Conservation (phyloP, 306 rosid genomes). For the Cicer pinnatifidum region DNA sequence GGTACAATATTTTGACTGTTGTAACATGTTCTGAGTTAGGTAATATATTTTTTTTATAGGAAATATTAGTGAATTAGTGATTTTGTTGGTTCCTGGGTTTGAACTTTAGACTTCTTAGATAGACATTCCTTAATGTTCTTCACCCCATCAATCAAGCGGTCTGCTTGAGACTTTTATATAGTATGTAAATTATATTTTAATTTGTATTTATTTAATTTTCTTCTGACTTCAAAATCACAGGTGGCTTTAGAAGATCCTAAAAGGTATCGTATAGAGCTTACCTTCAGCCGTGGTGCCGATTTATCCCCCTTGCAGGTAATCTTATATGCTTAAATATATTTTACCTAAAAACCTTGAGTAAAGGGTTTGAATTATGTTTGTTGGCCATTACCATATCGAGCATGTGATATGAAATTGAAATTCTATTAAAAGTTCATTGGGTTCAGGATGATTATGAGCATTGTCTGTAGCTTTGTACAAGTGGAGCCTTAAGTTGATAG, state of each 20-base stretch:
- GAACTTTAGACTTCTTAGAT: neutral
- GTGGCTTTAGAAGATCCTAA: constrained; percentile 85
- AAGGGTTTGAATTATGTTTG: constrained; percentile 12
- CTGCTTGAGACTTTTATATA: neutral
- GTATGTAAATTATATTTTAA: constrained; percentile 20
- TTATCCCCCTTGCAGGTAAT: constrained; percentile 91
- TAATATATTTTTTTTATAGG: neutral
- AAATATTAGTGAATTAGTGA: neutral
- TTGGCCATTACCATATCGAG: neutral
- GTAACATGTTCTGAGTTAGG: constrained; percentile 16
- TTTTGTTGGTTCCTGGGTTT: neutral
- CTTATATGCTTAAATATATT: constrained; percentile 34
- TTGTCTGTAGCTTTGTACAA: neutral
- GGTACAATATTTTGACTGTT: constrained; percentile 2
- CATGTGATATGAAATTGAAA: constrained; percentile 23
- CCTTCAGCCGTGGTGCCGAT: constrained; percentile 97
- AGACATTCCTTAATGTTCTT: neutral
- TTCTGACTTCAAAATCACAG: constrained; percentile 60
- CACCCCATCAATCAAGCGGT: neutral
- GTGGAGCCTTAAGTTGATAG: constrained; percentile 12
- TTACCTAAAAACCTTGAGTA: neutral
- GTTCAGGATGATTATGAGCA: constrained; percentile 1
- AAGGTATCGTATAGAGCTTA: constrained; percentile 84
- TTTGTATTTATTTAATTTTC: constrained; percentile 35
- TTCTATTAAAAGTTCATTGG: neutral